Conservation (phyloP, 129 eudicot species). For the Rutidosis leptorrhynchoides region DNA sequence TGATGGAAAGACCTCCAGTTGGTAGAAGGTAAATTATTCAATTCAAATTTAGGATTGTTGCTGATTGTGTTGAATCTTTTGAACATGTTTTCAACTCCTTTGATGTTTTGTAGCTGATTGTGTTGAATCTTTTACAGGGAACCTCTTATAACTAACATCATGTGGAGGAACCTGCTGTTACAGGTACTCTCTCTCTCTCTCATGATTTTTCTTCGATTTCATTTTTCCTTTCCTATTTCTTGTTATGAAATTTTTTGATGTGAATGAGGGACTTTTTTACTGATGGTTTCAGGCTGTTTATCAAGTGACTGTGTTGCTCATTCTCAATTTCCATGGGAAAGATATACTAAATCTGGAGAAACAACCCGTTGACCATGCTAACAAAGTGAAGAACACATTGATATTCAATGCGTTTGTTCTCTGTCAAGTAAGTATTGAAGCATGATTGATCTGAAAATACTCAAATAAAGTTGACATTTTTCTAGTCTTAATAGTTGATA, state of each 20-base stretch:
- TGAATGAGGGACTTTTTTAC: background rate
- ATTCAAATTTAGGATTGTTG: too few relatives aligned
- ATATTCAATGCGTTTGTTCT: slow-evolving; percentile 88
- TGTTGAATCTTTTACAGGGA: slow-evolving; percentile 47
- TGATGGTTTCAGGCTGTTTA: slow-evolving; percentile 57
- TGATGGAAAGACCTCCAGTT: slow-evolving; percentile 79
- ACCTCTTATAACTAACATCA: slow-evolving; percentile 86
- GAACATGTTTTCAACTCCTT: background rate
- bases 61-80: slow-evolving; percentile 1
- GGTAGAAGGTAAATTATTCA: slow-evolving; percentile 98
- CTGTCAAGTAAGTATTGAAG: slow-evolving; percentile 68
- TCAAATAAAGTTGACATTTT: too few relatives aligned
- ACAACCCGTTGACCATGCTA: slow-evolving; percentile 48
- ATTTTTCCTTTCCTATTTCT: too few relatives aligned
- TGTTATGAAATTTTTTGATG: too few relatives aligned
- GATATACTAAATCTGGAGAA: slow-evolving; percentile 44
- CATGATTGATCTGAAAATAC: too few relatives aligned
- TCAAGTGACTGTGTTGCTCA: slow-evolving; percentile 73
- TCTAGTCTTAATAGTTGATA: too few relatives aligned
- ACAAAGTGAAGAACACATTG: slow-evolving; percentile 66
- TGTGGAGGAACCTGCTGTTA: slow-evolving; percentile 88
- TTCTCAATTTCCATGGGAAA: slow-evolving; percentile 65
- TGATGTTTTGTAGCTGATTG: background rate
- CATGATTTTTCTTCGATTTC: too few relatives aligned
- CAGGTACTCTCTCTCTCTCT: too few relatives aligned